These are phyloP conservation scores for Paramecium sonneborni DNA, from an alignment of 73 alveolate species.

Conservation along the genomic window DNA sequence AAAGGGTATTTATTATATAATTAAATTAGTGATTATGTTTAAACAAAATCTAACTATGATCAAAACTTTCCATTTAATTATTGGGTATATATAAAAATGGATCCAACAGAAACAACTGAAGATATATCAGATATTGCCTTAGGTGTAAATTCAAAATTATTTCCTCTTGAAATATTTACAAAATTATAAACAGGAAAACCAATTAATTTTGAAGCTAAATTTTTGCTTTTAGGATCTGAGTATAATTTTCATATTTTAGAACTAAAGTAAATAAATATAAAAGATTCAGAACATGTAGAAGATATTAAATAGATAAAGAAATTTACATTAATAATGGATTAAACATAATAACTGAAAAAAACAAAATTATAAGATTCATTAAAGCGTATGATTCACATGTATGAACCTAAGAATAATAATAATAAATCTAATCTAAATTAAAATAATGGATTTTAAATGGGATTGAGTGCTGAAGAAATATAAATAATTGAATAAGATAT, in stretches of 20 bases:
- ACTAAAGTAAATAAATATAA: not conserved
- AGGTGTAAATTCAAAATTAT: not conserved
- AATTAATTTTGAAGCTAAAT: constrained; percentile 50
- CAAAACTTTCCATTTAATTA: not conserved
- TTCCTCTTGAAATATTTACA: not conserved
- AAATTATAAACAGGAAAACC: not conserved
- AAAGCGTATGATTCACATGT: not conserved
- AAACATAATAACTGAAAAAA: not conserved
- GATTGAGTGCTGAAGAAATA: too few species aligned
- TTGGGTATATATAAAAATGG: constrained; percentile 45
- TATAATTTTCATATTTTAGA: constrained; percentile 26
- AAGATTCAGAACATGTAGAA: not conserved
- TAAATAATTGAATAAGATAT: too few species aligned
- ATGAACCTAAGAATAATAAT: constrained; percentile 83
- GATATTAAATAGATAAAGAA: not conserved
- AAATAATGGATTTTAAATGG: too few species aligned
- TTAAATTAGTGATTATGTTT: not conserved
- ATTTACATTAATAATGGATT: not conserved
- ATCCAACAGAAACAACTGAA: constrained; percentile 32
- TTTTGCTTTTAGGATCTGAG: constrained; percentile 12
- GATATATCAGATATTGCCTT: constrained; percentile 7
- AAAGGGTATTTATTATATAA: not conserved
- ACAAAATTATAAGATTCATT: not conserved
- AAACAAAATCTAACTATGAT: not conserved
- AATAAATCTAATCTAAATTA: constrained; percentile 90